Evolutionary conservation across 129 eudicot genomes (phyloP), one percentile per base, ranked within the genome.

Genomic region (Pulicaria dysenterica): DNA sequence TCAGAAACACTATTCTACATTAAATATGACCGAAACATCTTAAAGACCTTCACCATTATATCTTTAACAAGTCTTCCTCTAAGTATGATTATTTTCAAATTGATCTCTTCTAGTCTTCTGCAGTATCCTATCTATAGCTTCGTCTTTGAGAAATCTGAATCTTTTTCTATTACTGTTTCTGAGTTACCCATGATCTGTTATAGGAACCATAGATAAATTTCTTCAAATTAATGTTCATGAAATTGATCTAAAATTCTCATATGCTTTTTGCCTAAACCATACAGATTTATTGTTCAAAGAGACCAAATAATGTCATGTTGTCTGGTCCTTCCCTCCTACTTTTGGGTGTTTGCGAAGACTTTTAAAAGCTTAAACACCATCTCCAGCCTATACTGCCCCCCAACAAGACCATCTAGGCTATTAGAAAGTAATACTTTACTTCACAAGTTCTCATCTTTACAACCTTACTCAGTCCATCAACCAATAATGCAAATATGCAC

Each of bases 61-160:
- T 64, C 56, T 64, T 17, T 40, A 13, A 64, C 1, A 36, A 44
- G 17, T 31, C 65, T 51, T 39, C 58, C 53, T 41, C 65, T 9
- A 36, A 64, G 36, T 51, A 50, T 53, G 46, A 42, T 75, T 64
- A 46, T 40, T 41, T 10, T 64, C 19, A 53, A 74, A 74, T 6
- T 74, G 57, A 34, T 64, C 60, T 16, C 39, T 40, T 14, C 61
- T 39, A n/a, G 44, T 40, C 37, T 63, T 48, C 34, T 42, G 16
- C 31, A 39, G 15, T 61, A 61, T 61, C 19, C 49, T 43, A 55
- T 43, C 62, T 42, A 39, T 19, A 50, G 48, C 64, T 17, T 51
- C 31, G 40, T 53, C 70, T 74, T 24, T 19, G 12, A 70, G 24
- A 42, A 40, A 40, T 40, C 49, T 38, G 45, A 48, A 11, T 48